These are phyloP conservation scores for Calendula officinalis DNA, from an alignment of 129 eudicot species.

Conservation along the genomic window DNA sequence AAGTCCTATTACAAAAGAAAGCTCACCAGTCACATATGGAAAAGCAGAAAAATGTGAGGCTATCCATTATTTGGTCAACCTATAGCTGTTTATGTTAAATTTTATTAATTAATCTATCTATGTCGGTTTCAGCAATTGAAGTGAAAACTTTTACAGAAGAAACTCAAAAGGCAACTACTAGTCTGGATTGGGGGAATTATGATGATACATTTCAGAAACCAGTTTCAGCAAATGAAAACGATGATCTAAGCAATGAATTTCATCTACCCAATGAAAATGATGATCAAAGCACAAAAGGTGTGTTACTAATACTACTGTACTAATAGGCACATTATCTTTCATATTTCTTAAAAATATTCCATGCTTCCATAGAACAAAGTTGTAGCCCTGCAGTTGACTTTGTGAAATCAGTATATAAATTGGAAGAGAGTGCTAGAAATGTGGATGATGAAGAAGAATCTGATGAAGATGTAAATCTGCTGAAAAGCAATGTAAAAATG, in stretches of 20 bases:
- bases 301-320: too few relatives aligned
- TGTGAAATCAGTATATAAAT: not conserved
- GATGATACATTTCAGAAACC: slow-evolving; percentile 15
- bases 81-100: not conserved
- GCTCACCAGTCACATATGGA: not conserved
- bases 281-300: too few relatives aligned
- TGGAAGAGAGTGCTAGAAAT: slow-evolving; percentile 8
- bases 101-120: not conserved
- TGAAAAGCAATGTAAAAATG: slow-evolving; percentile 4
- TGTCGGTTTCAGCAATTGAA: slow-evolving; percentile 10
- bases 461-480: slow-evolving; percentile 1
- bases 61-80: not conserved
- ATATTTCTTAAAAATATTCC: not conserved
- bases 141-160: not conserved
- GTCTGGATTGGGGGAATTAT: slow-evolving; percentile 20
- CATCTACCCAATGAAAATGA: too few relatives aligned
- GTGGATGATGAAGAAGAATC: slow-evolving; percentile 2
- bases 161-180: slow-evolving; percentile 4
- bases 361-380: slow-evolving; percentile 7
- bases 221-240: slow-evolving; percentile 22
- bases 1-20: slow-evolving; percentile 16
- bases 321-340: too few relatives aligned
- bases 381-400: slow-evolving; percentile 19
- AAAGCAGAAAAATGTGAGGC: slow-evolving; percentile 22
- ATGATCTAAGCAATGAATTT: not conserved